These are phyloP conservation scores for Geotrichum siamense DNA, from an alignment of 1,139 yeast species.

Conservation along the genomic window DNA sequence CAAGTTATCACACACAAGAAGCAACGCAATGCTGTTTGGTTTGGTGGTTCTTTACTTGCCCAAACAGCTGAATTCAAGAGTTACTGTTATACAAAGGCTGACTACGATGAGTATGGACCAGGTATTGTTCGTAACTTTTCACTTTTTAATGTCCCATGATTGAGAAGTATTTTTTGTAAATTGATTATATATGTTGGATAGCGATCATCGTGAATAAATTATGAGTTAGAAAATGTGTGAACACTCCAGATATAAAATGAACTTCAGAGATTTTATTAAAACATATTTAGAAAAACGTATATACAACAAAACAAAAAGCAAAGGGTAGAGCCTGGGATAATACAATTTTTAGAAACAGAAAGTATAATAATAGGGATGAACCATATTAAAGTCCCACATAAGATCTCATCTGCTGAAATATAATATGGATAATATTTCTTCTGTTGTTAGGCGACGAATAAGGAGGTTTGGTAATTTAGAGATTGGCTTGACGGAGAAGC, in stretches of 20 bases:
- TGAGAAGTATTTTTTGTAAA: neutral
- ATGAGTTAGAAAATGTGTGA: too few species aligned
- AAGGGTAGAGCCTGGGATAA: too few species aligned
- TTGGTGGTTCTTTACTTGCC: slow-evolving; percentile 94
- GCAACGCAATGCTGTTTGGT: slow-evolving; percentile 99
- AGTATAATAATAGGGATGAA: neutral
- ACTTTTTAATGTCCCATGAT: slow-evolving; percentile 75
- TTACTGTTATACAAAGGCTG: slow-evolving; percentile 94
- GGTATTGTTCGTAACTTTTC: slow-evolving; percentile 95
- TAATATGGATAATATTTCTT: too few species aligned
- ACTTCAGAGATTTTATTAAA: neutral
- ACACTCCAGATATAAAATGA: too few species aligned
- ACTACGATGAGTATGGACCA: slow-evolving; percentile 97
- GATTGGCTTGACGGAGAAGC: slow-evolving; percentile 7
- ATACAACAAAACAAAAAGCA: too few species aligned
- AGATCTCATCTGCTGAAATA: too few species aligned
- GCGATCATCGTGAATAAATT: too few species aligned
- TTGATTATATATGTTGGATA: neutral
- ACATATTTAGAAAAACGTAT: too few species aligned
- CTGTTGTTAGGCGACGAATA: too few species aligned
- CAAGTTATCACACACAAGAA: slow-evolving; percentile 95
- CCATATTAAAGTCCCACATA: too few species aligned
- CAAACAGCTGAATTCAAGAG: slow-evolving; percentile 95
- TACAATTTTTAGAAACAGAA: too few species aligned
- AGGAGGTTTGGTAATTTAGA: too few species aligned